Base-by-base conservation (phyloP, 2,329 filamentous ascomycete species). In the Fusarium annulatum region DNA sequence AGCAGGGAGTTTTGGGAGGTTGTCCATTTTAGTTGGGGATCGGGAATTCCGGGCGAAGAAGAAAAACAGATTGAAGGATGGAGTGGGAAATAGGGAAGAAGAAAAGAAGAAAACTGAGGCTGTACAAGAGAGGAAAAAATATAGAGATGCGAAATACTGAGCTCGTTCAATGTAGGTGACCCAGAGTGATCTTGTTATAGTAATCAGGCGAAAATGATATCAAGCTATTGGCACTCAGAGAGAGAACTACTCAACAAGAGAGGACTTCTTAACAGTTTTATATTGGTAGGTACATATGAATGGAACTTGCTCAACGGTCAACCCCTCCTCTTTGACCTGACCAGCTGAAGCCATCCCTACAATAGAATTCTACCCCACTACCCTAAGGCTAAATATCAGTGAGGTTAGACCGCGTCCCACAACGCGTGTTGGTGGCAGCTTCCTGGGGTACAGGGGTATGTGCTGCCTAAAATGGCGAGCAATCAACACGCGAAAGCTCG, bases 1-100 rank as follows among this genome's bases (percentile, higher is more conserved):
- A 67, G 81, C 86, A 21, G 88, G 87, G 57, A 89, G 77, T 73
- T 83, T 69, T 6, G 87, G 86, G 48, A 87, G 82, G 33, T 80
- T 69, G 21, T 79, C 76, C 61, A 81, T 74, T 53, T 79, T 77
- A 84, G 60, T 23, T 19, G 23, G 45, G 43, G n/a, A 53, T 41
- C 41, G 11, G 34, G 41, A 36, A 28, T 26, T 65, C 39, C 34
- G 23, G 36, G 21, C 23, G 62, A 11, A 14, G 21, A 53, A 62
- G 26, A 21, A 34, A 45, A 15, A 10, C n/a, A 49, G 12, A 30
- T 18, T 48, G 56, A 48, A 45, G 41, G 38, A 18, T n/a, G 9
- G 4, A 36, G 19, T 18, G n/a, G n/a, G 21, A 55, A 21, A 28
- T 23, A 23, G 46, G 42, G 36, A 46, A 62, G n/a, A 16, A 45